phyloP scores from a whole-genome alignment of 768 basidiomycete species.

The Collybiopsis confluens region DNA sequence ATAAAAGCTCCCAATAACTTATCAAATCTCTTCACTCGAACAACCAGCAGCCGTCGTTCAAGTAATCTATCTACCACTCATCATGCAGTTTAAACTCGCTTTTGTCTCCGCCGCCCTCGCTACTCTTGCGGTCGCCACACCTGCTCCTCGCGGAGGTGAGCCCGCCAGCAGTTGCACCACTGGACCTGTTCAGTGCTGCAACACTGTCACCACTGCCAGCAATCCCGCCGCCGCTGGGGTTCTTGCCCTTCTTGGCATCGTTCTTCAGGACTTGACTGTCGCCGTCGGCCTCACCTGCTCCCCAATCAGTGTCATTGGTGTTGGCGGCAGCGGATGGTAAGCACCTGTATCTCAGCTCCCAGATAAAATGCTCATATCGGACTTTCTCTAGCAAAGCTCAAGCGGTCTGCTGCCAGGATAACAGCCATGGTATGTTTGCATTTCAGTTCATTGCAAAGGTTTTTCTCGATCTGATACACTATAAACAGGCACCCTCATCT shows the following conservation, averaged over 20 bases:
- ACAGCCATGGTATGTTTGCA: not conserved
- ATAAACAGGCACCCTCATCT: not conserved
- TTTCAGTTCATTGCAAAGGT: not conserved
- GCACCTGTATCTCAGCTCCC: not conserved
- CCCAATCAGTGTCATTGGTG: not conserved
- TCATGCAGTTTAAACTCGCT: slow-evolving; percentile 9
- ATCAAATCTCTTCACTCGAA: slow-evolving; percentile 1
- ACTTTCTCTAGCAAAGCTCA: not conserved
- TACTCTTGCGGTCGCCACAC: slow-evolving; percentile 17
- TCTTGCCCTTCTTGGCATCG: not conserved
- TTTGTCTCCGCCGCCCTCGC: slow-evolving; percentile 11
- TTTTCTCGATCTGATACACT: not conserved
- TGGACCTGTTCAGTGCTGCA: slow-evolving; percentile 16
- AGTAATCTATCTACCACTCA: not conserved
- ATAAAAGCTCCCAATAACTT: not conserved
- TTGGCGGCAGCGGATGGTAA: not conserved
- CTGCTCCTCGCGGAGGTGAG: slow-evolving; percentile 12
- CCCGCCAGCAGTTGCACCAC: slow-evolving; percentile 13
- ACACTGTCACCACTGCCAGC: slow-evolving; percentile 1
- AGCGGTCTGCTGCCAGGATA: slow-evolving; percentile 1
- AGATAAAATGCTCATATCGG: not conserved
- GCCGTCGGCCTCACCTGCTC: slow-evolving; percentile 1
- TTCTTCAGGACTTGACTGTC: not conserved
- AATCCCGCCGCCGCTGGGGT: not conserved
- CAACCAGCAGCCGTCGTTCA: slow-evolving; percentile 1